Conservation (phyloP, 108 stramenopile genomes). For the Pseudonitzschia pungens region DNA sequence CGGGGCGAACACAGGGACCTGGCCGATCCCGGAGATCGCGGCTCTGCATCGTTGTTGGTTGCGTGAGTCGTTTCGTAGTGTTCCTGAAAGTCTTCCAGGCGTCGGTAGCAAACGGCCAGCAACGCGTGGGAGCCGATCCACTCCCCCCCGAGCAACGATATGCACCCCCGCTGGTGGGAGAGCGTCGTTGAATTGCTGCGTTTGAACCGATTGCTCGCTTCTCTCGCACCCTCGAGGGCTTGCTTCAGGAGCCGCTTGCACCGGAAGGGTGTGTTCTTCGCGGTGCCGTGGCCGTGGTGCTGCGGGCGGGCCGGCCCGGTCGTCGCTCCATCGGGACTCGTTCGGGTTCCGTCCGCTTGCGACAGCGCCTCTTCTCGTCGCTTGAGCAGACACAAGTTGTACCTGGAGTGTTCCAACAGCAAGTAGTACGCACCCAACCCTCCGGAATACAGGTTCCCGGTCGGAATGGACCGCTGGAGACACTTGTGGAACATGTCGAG, state of each 20-base stretch:
- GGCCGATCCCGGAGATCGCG: neutral
- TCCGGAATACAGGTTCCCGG: conserved; percentile 21
- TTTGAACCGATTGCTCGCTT: neutral
- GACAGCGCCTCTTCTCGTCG: neutral
- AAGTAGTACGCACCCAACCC: conserved; percentile 32
- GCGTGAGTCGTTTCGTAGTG: neutral
- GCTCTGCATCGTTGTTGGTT: neutral
- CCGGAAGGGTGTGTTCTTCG: conserved; percentile 10
- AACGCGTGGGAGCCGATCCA: conserved; percentile 23
- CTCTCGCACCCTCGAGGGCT: conserved; percentile 12
- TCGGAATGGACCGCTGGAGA: conserved; percentile 1
- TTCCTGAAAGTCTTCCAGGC: conserved; percentile 1
- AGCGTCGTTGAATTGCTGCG: neutral
- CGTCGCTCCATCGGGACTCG: too few relatives aligned
- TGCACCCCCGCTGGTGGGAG: neutral
- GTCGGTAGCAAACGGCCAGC: conserved; percentile 8
- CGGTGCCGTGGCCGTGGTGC: neutral
- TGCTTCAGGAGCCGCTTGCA: conserved; percentile 21
- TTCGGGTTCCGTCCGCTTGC: neutral
- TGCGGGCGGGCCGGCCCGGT: too few relatives aligned
- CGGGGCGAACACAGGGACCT: neutral
- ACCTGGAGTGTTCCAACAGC: conserved; percentile 13
- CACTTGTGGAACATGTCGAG: neutral
- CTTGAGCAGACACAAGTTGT: neutral
- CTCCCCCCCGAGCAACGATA: conserved; percentile 12